A percentile compares a stretch with the other conserved stretches of the same genome.
Conservation (phyloP, 345 rosid species). For the Adansonia digitata region DNA sequence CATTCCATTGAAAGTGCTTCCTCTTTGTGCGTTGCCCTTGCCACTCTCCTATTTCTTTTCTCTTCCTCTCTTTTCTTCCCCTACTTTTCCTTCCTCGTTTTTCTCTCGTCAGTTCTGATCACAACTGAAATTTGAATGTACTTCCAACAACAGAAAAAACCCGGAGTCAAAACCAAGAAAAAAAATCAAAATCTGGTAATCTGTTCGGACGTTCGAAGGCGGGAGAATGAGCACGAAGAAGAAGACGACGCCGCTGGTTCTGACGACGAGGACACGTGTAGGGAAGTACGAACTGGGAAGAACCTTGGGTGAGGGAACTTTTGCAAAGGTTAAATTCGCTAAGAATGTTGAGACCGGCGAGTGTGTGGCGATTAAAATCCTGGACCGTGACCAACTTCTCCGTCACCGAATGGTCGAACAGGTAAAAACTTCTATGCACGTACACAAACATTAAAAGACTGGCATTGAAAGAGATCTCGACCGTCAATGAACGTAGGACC, state of each 20-base stretch:
- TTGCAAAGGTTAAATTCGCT: constrained; percentile 87
- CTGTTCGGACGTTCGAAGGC: not conserved
- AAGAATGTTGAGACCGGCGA: constrained; percentile 55
- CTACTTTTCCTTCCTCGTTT: not conserved
- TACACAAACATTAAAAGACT: not conserved
- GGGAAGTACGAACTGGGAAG: constrained; percentile 81
- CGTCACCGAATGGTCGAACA: constrained; percentile 84
- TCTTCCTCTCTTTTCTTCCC: not conserved
- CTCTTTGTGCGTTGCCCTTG: not conserved
- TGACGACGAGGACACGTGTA: constrained; percentile 57
- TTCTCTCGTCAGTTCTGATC: constrained; percentile 10
- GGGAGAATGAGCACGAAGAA: constrained; percentile 33
- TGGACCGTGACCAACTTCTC: constrained; percentile 64
- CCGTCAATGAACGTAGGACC: not conserved
- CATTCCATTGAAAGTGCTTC: not conserved
- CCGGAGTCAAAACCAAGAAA: not conserved
- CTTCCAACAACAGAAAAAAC: not conserved
- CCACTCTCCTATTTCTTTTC: not conserved
- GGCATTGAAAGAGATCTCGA: not conserved
- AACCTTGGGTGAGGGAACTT: constrained; percentile 89
- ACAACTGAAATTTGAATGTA: not conserved
- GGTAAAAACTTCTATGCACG: constrained; percentile 32
- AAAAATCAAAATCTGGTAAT: not conserved
- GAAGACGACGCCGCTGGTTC: constrained; percentile 20
- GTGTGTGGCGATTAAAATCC: constrained; percentile 71